Percentiles rank a stretch among this genome's conserved stretches.
These are phyloP conservation scores for Turnera subulata DNA, from an alignment of 345 rosid genomes.

Conservation along the genomic window DNA sequence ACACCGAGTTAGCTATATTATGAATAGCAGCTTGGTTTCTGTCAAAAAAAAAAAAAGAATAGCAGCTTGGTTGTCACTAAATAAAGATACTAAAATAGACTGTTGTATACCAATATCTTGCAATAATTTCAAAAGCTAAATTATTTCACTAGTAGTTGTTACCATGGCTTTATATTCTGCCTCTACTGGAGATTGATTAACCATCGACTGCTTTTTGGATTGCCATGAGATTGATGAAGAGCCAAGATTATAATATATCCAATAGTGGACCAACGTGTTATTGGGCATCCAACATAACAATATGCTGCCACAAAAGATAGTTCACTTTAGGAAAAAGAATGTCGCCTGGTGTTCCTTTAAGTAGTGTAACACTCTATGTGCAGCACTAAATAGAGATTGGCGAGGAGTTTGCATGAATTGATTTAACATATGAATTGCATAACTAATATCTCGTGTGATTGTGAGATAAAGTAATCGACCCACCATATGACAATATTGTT, in stretches of 20 bases:
- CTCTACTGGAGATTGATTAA: background rate
- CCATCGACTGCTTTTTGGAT: background rate
- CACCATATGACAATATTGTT: background rate
- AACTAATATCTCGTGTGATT: background rate
- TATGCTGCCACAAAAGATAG: background rate
- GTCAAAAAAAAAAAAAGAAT: no score
- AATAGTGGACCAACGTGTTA: background rate
- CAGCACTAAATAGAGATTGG: background rate
- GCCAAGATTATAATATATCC: background rate
- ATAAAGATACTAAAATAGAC: no score
- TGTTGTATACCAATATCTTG: background rate
- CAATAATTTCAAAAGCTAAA: background rate
- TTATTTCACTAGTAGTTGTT: background rate
- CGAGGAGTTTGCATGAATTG: background rate
- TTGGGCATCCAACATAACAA: background rate
- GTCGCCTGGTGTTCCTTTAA: background rate
- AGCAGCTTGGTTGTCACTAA: background rate
- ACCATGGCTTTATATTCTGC: background rate
- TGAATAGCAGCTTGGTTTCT: no score
- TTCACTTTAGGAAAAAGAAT: no score
- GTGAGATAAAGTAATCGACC: background rate
- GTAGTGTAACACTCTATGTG: background rate
- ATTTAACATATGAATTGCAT: background rate
- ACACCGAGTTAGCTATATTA: background rate
- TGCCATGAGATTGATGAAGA: background rate